Evolutionary conservation across 2,329 filamentous ascomycete species (phyloP).

Genomic region (Aspergillus versicolor): DNA sequence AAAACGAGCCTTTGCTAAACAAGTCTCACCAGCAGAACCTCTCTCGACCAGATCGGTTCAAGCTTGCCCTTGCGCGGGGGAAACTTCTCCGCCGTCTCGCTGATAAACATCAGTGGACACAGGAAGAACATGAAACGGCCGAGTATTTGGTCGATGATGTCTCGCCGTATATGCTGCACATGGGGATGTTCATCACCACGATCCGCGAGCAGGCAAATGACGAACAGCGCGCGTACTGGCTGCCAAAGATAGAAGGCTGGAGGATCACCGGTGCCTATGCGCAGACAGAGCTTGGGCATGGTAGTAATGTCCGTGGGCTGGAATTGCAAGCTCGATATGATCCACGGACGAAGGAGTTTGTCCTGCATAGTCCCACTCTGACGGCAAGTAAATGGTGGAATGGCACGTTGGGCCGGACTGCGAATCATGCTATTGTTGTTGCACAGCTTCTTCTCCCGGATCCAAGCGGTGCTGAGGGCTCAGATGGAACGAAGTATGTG

Average conservation of each 20-base stretch:
- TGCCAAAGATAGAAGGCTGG: slow-evolving; percentile 50
- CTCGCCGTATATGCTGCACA: slow-evolving; percentile 53
- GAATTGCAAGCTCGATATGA: slow-evolving; percentile 52
- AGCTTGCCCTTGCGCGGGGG: slow-evolving; percentile 52
- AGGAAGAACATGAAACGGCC: slow-evolving; percentile 52
- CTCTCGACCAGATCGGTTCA: slow-evolving; percentile 52
- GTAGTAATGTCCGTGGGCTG: slow-evolving; percentile 52
- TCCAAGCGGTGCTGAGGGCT: not conserved
- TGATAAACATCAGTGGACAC: slow-evolving; percentile 48
- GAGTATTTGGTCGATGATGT: slow-evolving; percentile 56
- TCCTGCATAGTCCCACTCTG: slow-evolving; percentile 52
- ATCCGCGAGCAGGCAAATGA: slow-evolving; percentile 51
- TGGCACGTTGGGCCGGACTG: slow-evolving; percentile 52
- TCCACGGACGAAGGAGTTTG: slow-evolving; percentile 45
- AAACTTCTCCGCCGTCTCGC: slow-evolving; percentile 50
- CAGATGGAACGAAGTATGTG: slow-evolving; percentile 29
- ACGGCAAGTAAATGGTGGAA: slow-evolving; percentile 59
- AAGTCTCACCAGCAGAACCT: slow-evolving; percentile 54
- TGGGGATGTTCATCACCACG: slow-evolving; percentile 53
- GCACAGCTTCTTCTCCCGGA: slow-evolving; percentile 45
- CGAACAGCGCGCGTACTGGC: slow-evolving; percentile 50
- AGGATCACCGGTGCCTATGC: slow-evolving; percentile 54
- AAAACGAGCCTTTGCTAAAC: slow-evolving; percentile 49
- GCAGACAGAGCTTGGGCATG: slow-evolving; percentile 54
- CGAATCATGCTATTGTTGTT: slow-evolving; percentile 56